Conservation (phyloP, 1,284 basidiomycete species). For the Papiliotrema laurentii region DNA sequence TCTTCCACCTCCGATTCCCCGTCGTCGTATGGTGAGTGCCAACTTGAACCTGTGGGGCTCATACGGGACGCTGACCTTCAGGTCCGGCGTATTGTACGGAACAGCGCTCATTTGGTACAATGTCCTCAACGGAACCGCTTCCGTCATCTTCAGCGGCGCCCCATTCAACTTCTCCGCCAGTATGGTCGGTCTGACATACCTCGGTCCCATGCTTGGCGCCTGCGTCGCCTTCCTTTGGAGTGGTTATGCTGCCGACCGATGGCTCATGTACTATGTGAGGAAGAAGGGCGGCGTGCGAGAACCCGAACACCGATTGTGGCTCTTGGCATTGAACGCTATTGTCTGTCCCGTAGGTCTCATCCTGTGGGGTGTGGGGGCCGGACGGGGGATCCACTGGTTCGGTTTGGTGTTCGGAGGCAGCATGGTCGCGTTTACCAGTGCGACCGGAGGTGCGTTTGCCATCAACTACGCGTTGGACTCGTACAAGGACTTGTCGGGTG, state of each 20-base stretch:
- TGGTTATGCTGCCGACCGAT: conserved; percentile 19
- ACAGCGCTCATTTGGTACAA: conserved; percentile 22
- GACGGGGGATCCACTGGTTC: conserved; percentile 19
- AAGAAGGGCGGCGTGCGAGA: conserved; percentile 25
- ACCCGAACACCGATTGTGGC: conserved; percentile 28
- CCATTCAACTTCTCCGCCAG: conserved; percentile 14
- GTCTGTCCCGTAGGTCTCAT: conserved; percentile 23
- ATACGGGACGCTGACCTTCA: background rate
- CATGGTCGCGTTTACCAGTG: conserved; percentile 17
- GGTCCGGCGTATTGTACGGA: conserved; percentile 21
- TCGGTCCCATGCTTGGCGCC: conserved; percentile 23
- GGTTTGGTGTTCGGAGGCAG: conserved; percentile 21
- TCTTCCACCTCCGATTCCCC: conserved; percentile 12
- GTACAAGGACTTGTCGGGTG: conserved; percentile 25
- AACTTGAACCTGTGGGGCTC: background rate
- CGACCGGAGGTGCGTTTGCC: conserved; percentile 18
- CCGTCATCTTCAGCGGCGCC: conserved; percentile 8
- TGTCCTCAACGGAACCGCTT: conserved; percentile 21
- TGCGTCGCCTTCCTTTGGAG: conserved; percentile 9
- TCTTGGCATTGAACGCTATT: conserved; percentile 16
- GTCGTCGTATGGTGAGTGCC: conserved; percentile 15
- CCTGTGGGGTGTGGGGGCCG: conserved; percentile 28
- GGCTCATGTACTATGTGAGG: conserved; percentile 13
- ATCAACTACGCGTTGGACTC: conserved; percentile 28
- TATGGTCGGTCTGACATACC: conserved; percentile 22